Evolutionary conservation across 768 basidiomycete genomes (phyloP).

Genomic region (Phylloporus arenicola): DNA sequence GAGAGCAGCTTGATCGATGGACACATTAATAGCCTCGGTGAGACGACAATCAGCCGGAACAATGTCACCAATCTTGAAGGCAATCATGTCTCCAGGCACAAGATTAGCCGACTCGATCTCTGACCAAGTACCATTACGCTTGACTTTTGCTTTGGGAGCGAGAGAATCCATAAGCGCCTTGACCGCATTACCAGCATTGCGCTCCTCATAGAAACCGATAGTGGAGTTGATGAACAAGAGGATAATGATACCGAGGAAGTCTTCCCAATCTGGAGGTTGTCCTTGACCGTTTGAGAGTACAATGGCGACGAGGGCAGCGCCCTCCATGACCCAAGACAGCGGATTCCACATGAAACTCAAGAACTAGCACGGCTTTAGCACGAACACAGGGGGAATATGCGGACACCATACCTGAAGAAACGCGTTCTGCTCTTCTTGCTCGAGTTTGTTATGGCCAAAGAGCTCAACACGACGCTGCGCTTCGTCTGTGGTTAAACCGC

Average conservation of each 20-base stretch:
- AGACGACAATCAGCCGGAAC: conserved; percentile 98
- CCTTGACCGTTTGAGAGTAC: conserved; percentile 89
- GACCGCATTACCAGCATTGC: conserved; percentile 96
- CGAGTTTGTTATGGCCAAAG: conserved; percentile 95
- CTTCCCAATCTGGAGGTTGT: conserved; percentile 90
- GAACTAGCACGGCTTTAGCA: conserved; percentile 45
- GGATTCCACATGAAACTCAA: conserved; percentile 99
- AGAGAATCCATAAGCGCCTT: conserved; percentile 99
- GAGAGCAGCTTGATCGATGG: conserved; percentile 96
- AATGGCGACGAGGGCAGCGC: conserved; percentile 90
- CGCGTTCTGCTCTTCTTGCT: conserved; percentile 84
- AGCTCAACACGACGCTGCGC: conserved; percentile 79
- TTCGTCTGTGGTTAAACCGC: conserved; percentile 72
- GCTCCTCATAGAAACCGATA: conserved; percentile 98
- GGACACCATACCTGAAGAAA: conserved; percentile 66
- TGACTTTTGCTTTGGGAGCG: conserved; percentile 94
- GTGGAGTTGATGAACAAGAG: conserved; percentile 91
- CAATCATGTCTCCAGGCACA: conserved; percentile 92
- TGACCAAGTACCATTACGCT: conserved; percentile 75
- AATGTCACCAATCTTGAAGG: conserved; percentile 99
- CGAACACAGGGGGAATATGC: not conserved
- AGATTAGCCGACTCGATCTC: conserved; percentile 89
- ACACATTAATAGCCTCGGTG: conserved; percentile 93
- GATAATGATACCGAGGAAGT: conserved; percentile 94
- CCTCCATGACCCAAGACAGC: conserved; percentile 99